These are phyloP conservation scores for Phytophthora capsici DNA, from an alignment of 352 stramenopile genomes.

Conservation along the genomic window DNA sequence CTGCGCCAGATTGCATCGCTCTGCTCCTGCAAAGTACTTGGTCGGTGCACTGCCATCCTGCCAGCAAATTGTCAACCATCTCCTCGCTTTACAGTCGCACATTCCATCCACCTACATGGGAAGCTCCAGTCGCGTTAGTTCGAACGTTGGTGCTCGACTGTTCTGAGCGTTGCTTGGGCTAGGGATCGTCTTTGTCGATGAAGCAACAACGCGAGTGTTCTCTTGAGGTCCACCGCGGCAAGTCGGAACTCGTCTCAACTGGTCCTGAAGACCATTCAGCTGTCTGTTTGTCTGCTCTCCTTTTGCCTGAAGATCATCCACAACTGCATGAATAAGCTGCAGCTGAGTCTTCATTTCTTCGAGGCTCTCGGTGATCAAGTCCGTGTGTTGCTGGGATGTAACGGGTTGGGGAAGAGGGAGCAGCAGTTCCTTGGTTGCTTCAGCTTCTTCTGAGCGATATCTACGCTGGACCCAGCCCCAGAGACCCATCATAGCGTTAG, in stretches of 20 bases:
- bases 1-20: slow-evolving; percentile 17
- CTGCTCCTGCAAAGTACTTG: slow-evolving; percentile 12
- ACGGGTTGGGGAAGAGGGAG: slow-evolving; percentile 3
- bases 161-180: neutral
- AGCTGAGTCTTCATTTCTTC: slow-evolving; percentile 31
- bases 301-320: slow-evolving; percentile 20
- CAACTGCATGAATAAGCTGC: slow-evolving; percentile 27
- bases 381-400: slow-evolving; percentile 9
- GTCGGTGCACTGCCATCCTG: slow-evolving; percentile 7
- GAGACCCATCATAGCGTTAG: neutral
- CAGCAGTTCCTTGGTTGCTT: slow-evolving; percentile 3
- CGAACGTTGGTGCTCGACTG: neutral
- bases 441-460: neutral
- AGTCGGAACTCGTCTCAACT: slow-evolving; percentile 8
- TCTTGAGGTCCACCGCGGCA: slow-evolving; percentile 13
- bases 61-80: neutral
- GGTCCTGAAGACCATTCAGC: slow-evolving; percentile 4
- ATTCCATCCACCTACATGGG: slow-evolving; percentile 19
- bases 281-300: slow-evolving; percentile 8
- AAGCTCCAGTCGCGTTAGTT: slow-evolving; percentile 24
- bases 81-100: neutral
- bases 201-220: neutral
- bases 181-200: neutral
- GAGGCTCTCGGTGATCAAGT: slow-evolving; percentile 18
- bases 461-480: slow-evolving; percentile 15